phyloP scores from a whole-genome alignment of 768 basidiomycete genomes.

The Phlegmacium glaucopus region DNA sequence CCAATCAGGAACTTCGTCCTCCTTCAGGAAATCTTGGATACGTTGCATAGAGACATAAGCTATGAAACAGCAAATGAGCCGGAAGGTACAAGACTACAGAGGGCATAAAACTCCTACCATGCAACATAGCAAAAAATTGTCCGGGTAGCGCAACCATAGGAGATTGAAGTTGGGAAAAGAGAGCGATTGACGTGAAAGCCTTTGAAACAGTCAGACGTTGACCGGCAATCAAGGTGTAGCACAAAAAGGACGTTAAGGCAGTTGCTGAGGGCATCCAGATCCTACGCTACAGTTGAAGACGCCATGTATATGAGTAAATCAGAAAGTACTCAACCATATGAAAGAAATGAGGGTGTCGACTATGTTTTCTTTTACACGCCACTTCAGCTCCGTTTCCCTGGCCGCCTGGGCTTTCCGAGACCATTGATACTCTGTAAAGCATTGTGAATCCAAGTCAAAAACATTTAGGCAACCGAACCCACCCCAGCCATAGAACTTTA shows the following conservation, averaged over 20 bases:
- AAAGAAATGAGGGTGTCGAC: constrained; percentile 62
- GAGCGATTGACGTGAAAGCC: constrained; percentile 76
- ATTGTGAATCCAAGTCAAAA: background rate
- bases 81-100: background rate
- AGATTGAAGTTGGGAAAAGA: constrained; percentile 69
- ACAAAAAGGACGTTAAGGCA: constrained; percentile 58
- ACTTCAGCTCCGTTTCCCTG: constrained; percentile 60
- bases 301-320: background rate
- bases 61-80: constrained; percentile 16
- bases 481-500: constrained; percentile 82
- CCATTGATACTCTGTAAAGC: constrained; percentile 55
- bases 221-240: constrained; percentile 63
- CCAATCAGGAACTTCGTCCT: constrained; percentile 78
- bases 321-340: constrained; percentile 43
- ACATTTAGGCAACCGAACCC: constrained; percentile 9
- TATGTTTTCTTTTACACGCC: constrained; percentile 64
- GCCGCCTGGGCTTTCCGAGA: constrained; percentile 46
- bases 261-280: constrained; percentile 73
- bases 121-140: constrained; percentile 61
- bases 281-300: constrained; percentile 32
- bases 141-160: constrained; percentile 64
- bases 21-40: constrained; percentile 68
- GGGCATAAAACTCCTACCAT: constrained; percentile 37
- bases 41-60: constrained; percentile 81
- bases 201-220: constrained; percentile 71